A percentile compares a stretch with the other conserved stretches of the same genome.
phyloP scores from a whole-genome alignment of 768 basidiomycete genomes.

The Imleria badia region DNA sequence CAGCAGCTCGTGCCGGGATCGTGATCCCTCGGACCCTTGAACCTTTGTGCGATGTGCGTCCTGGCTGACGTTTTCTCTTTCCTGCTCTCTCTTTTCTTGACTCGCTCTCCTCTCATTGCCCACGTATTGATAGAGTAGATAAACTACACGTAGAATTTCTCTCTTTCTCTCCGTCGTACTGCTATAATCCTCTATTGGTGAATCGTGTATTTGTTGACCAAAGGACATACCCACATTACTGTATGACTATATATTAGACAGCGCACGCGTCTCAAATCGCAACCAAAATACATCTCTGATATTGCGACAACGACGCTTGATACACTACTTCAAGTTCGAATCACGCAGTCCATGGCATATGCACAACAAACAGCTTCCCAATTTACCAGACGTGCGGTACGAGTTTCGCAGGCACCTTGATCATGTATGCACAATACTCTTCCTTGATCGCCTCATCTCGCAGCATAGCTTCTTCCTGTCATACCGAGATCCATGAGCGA shows the following conservation, averaged over 20 bases:
- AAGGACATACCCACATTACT: conserved; percentile 3
- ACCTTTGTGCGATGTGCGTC: not conserved
- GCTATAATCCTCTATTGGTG: not conserved
- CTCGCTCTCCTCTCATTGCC: not conserved
- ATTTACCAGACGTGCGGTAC: conserved; percentile 10
- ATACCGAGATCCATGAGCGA: not conserved
- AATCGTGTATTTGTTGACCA: not conserved
- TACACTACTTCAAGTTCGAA: no score
- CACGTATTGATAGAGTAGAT: conserved; percentile 13
- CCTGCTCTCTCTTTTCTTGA: not conserved
- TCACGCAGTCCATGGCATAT: no score
- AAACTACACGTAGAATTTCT: conserved; percentile 1
- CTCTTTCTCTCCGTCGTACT: not conserved
- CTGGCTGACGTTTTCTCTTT: no score
- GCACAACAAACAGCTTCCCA: not conserved
- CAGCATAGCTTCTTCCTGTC: conserved; percentile 8
- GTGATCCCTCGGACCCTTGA: not conserved
- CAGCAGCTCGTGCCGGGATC: conserved; percentile 38
- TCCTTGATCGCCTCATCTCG: conserved; percentile 3
- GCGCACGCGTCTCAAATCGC: no score
- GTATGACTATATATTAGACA: not conserved
- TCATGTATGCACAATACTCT: conserved; percentile 12
- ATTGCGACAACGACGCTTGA: no score
- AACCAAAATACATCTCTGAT: no score
- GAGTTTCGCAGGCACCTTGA: conserved; percentile 11